These are phyloP conservation scores for Nakazawaea peltata DNA, from an alignment of 805 yeast species.

Conservation along the genomic window DNA sequence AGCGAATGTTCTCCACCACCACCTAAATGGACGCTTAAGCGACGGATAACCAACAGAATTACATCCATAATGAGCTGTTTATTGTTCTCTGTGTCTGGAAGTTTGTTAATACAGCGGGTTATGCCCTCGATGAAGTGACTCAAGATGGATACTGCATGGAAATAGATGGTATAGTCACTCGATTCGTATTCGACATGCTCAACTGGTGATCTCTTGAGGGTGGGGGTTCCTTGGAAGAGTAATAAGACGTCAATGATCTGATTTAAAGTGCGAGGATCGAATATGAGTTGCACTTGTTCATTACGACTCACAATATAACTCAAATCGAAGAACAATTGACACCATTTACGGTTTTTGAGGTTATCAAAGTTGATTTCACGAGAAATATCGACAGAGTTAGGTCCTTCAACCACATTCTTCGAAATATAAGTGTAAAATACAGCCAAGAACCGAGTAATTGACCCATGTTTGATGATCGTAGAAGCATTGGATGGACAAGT, in stretches of 20 bases:
- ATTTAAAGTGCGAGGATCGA: conserved; percentile 37
- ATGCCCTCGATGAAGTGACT: conserved; percentile 52
- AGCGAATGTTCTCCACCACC: conserved; percentile 14
- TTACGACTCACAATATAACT: conserved; percentile 72
- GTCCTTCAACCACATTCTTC: conserved; percentile 37
- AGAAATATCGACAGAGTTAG: conserved; percentile 30
- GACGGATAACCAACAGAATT: conserved; percentile 22
- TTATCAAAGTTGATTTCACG: conserved; percentile 32
- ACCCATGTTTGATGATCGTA: conserved; percentile 55
- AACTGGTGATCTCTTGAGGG: conserved; percentile 62
- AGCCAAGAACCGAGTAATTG: conserved; percentile 52
- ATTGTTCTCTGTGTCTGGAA: conserved; percentile 3
- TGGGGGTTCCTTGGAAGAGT: conserved; percentile 73
- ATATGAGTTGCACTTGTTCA: conserved; percentile 39
- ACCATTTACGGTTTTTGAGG: conserved; percentile 65
- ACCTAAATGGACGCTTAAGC: conserved; percentile 24
- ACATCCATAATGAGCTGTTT: conserved; percentile 19
- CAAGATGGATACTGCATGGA: conserved; percentile 61
- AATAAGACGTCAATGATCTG: conserved; percentile 59
- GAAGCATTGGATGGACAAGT: conserved; percentile 82
- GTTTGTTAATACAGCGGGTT: conserved; percentile 33
- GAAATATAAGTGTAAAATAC: conserved; percentile 58
- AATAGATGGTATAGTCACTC: conserved; percentile 69
- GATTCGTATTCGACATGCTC: conserved; percentile 89
- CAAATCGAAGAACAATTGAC: conserved; percentile 72